Evolutionary conservation across 768 basidiomycete species (phyloP).

Genomic region (Ephemerocybe angulata): DNA sequence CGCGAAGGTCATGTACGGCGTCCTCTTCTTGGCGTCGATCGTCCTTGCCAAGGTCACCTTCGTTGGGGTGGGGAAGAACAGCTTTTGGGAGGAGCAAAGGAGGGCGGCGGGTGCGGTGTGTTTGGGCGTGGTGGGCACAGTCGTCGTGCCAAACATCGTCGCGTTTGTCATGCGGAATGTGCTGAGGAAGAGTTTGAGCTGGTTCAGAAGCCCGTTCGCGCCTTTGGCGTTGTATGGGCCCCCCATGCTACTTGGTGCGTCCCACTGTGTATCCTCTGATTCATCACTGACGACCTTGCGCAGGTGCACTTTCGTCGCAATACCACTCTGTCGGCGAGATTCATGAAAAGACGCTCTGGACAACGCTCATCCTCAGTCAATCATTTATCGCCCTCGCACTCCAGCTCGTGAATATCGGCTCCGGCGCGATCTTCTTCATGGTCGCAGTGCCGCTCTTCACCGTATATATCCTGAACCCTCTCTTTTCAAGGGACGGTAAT

Average conservation of each 20-base stretch:
- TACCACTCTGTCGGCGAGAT: constrained; percentile 44
- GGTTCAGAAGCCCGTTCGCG: constrained; percentile 74
- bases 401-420: constrained; percentile 71
- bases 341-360: constrained; percentile 59
- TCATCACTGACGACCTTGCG: background rate
- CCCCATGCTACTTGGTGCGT: constrained; percentile 65
- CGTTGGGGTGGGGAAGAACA: constrained; percentile 18
- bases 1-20: constrained; percentile 61
- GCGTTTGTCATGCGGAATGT: constrained; percentile 65
- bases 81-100: constrained; percentile 38
- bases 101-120: constrained; percentile 48
- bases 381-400: constrained; percentile 49
- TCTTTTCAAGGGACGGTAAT: constrained; percentile 25
- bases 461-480: constrained; percentile 51
- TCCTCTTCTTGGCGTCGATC: constrained; percentile 46
- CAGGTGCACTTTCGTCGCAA: constrained; percentile 66
- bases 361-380: constrained; percentile 59
- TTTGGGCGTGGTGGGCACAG: constrained; percentile 50
- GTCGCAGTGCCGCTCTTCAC: constrained; percentile 52
- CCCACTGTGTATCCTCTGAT: background rate
- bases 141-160: constrained; percentile 63
- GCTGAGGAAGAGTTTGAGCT: constrained; percentile 72
- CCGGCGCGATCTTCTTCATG: constrained; percentile 72
- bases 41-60: constrained; percentile 38
- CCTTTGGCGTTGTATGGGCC: constrained; percentile 71